phyloP scores from a whole-genome alignment of 31 red algal genomes.

The Odonthalia washingtoniensis region DNA sequence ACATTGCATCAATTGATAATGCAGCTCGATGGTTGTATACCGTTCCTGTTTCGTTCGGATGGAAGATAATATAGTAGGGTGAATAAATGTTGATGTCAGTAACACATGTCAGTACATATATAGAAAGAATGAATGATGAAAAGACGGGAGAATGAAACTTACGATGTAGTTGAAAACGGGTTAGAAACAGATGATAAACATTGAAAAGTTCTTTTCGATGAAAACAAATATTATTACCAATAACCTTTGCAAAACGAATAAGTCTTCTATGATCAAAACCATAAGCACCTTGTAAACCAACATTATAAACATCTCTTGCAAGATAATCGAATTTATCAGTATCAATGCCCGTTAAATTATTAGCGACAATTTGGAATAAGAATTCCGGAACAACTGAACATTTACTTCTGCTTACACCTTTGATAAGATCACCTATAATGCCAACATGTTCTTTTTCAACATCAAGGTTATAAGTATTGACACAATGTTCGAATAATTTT shows the following conservation, averaged over 20 bases:
- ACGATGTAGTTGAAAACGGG: constrained; percentile 83
- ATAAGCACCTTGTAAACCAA: constrained; percentile 72
- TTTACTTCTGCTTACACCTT: constrained; percentile 17
- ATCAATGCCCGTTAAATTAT: constrained; percentile 83
- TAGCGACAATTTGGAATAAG: constrained; percentile 88
- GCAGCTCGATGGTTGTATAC: constrained; percentile 94
- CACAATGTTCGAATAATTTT: constrained; percentile 79
- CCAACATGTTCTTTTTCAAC: constrained; percentile 65
- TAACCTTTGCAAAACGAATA: constrained; percentile 84
- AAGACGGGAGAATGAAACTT: constrained; percentile 10
- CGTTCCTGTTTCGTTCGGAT: constrained; percentile 42
- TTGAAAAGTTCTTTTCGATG: constrained; percentile 94
- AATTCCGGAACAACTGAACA: constrained; percentile 52
- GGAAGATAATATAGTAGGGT: no score
- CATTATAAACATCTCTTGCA: constrained; percentile 80
- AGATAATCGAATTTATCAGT: constrained; percentile 99
- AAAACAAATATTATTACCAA: constrained; percentile 84
- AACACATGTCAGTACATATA: no score
- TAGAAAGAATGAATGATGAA: not conserved
- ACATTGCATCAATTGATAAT: constrained; percentile 87
- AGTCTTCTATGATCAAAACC: constrained; percentile 85
- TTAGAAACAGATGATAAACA: constrained; percentile 95
- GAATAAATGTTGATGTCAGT: no score
- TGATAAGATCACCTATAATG: constrained; percentile 71
- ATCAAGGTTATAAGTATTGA: constrained; percentile 76